phyloP scores from a whole-genome alignment of 2,329 filamentous ascomycete genomes.

The Daldinia sp. region DNA sequence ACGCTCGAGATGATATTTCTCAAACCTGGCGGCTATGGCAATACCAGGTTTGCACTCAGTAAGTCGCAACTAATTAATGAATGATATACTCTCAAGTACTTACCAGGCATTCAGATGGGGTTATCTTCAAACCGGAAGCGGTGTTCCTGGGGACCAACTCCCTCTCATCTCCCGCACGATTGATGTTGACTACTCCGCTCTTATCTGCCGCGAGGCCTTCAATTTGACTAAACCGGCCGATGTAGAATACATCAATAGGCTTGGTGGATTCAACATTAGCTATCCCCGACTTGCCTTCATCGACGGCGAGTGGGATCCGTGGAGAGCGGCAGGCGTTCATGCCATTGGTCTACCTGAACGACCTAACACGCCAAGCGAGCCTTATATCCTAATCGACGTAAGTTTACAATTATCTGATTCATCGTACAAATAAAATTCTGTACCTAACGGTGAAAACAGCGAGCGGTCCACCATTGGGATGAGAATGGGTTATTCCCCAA shows the following conservation, averaged over 20 bases:
- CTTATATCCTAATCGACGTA: slow-evolving; percentile 76
- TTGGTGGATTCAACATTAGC: slow-evolving; percentile 78
- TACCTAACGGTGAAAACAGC: slow-evolving; percentile 19
- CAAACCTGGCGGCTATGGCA: slow-evolving; percentile 62
- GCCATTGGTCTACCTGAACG: slow-evolving; percentile 70
- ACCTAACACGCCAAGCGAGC: slow-evolving; percentile 72
- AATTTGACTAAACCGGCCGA: slow-evolving; percentile 75
- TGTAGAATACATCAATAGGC: slow-evolving; percentile 77
- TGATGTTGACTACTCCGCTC: slow-evolving; percentile 70
- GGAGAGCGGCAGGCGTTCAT: slow-evolving; percentile 80
- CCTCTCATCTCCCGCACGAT: slow-evolving; percentile 79
- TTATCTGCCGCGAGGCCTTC: slow-evolving; percentile 75
- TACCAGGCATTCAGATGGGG: slow-evolving; percentile 71
- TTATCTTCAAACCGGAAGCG: slow-evolving; percentile 79
- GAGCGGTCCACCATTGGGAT: slow-evolving; percentile 87
- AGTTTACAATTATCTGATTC: background rate
- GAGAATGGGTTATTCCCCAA: slow-evolving; percentile 76
- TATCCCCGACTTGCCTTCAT: slow-evolving; percentile 82
- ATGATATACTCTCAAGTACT: slow-evolving; percentile 17
- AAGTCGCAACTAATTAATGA: slow-evolving; percentile 42
- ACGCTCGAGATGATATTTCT: slow-evolving; percentile 53
- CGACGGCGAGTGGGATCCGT: slow-evolving; percentile 83
- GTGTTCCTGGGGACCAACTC: slow-evolving; percentile 71
- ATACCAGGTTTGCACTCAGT: slow-evolving; percentile 69
- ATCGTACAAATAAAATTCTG: background rate